phyloP scores from a whole-genome alignment of 2,329 filamentous ascomycete species.

The Botrytis byssoidea region DNA sequence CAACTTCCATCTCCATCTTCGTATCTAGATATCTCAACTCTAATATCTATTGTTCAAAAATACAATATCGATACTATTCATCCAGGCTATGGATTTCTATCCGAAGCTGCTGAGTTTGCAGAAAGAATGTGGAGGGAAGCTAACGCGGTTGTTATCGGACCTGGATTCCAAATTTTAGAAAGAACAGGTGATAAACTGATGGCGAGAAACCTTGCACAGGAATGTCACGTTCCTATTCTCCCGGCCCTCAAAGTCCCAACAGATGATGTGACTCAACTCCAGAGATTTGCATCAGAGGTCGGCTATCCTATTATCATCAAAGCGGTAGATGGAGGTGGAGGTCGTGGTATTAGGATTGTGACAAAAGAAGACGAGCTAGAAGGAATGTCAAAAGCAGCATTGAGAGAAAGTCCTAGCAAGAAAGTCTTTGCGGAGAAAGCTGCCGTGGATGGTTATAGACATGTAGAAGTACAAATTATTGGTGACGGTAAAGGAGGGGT shows the following conservation, averaged over 20 bases:
- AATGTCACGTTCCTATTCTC: constrained; percentile 65
- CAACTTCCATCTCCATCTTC: constrained; percentile 49
- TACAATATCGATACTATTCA: constrained; percentile 63
- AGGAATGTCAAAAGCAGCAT: constrained; percentile 53
- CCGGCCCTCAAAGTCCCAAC: constrained; percentile 67
- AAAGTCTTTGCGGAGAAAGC: constrained; percentile 58
- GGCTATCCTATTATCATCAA: constrained; percentile 56
- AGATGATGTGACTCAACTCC: constrained; percentile 60
- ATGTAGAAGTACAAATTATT: constrained; percentile 52
- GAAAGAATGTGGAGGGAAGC: constrained; percentile 65
- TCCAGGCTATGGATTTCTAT: constrained; percentile 69
- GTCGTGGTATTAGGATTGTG: constrained; percentile 62
- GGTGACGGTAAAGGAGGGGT: constrained; percentile 51
- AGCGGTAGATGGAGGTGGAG: constrained; percentile 61
- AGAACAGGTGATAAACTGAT: constrained; percentile 47
- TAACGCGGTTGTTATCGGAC: constrained; percentile 68
- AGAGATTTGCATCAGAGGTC: constrained; percentile 43
- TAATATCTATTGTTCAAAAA: constrained; percentile 49
- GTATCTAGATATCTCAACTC: constrained; percentile 52
- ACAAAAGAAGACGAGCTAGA: constrained; percentile 49
- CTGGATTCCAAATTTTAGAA: constrained; percentile 45
- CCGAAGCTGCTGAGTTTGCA: constrained; percentile 68
- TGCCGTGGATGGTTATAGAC: constrained; percentile 57
- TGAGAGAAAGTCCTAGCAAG: constrained; percentile 59
- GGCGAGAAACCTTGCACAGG: constrained; percentile 65